Evolutionary conservation across 805 yeast genomes (phyloP).

Genomic region (Cyberlindnera mycetangii): DNA sequence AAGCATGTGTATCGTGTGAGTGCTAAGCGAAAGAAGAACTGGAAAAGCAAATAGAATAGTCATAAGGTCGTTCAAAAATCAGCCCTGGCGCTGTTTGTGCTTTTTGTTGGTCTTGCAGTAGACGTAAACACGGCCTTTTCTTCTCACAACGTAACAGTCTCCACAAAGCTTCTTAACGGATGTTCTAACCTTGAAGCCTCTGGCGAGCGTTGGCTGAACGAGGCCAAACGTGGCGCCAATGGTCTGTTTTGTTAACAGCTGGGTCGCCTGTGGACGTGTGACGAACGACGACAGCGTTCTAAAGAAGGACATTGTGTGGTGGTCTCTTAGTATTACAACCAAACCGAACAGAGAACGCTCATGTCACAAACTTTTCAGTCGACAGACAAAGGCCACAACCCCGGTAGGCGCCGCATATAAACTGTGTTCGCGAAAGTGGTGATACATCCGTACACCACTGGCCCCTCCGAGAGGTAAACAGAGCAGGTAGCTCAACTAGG

Average conservation of each 20-base stretch:
- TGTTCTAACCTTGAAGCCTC: conserved; percentile 89
- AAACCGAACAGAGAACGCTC: neutral
- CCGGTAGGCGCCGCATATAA: neutral
- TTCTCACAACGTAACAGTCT: conserved; percentile 84
- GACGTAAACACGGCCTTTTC: conserved; percentile 93
- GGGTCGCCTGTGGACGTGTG: conserved; percentile 20
- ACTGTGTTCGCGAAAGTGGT: neutral
- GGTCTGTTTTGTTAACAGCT: conserved; percentile 16
- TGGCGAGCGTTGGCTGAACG: conserved; percentile 33
- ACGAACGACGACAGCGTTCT: conserved; percentile 19
- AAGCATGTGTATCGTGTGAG: neutral
- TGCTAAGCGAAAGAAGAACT: neutral
- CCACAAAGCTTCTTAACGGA: conserved; percentile 91
- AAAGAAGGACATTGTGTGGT: conserved; percentile 18
- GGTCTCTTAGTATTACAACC: neutral
- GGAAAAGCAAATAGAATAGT: neutral
- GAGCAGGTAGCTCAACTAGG: neutral
- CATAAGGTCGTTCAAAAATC: conserved; percentile 8
- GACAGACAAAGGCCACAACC: neutral
- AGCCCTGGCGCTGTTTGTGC: conserved; percentile 92
- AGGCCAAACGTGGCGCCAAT: conserved; percentile 19
- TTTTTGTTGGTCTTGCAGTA: conserved; percentile 90
- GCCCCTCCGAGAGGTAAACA: neutral
- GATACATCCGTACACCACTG: conserved; percentile 2
- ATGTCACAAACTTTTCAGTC: conserved; percentile 8